Base-by-base conservation (phyloP, 2,329 filamentous ascomycete genomes). In the Penicillium sp. region DNA sequence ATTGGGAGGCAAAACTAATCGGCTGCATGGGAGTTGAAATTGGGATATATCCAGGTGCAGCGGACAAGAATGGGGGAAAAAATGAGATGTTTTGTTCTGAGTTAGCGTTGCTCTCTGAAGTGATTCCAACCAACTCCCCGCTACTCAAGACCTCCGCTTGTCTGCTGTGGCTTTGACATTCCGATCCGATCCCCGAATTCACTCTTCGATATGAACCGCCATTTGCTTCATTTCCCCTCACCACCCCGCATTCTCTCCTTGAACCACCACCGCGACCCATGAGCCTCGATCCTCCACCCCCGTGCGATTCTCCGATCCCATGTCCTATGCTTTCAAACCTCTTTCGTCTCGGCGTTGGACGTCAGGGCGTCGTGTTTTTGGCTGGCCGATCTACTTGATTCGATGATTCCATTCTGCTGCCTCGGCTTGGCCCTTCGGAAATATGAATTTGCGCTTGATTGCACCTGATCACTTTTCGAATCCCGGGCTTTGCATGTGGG, bases 281-380 rank as follows among this genome's bases (percentile, higher is more conserved):
- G 35, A 41, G 29, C 35, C 42, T 44, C 32, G 32, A 49, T 33
- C 39, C 28, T 41, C 25, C 37, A 33, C 35, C 42, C 30, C 32
- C 41, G 36, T 45, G 30, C 25, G 32, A 41, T 45, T 39, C 30
- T 33, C 30, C 15, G 28, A 35, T 48, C 34, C 29, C 38, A 41
- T 36, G 44, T 47, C 44, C 35, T 41, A 45, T 44, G 44, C 48
- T 52, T 56, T 50, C 42, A 48, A 33, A 30, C 34, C 47, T 45
- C 45, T 53, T 50, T 51, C 55, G 54, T 57, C 50, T 55, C 49
- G 59, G 60, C 58, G 60, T 63, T 63, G 59, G 60, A 59, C 52
- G 57, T 61, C 57, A 56, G 54, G 60, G 58, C 58, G 56, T 60
- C 57, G 51, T 55, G 57, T 47, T 61, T 59, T 62, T 58, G 56